A percentile compares a stretch with the other conserved stretches of the same genome.
phyloP scores from a whole-genome alignment of 441 rosid genomes.

The Populus hybrid region DNA sequence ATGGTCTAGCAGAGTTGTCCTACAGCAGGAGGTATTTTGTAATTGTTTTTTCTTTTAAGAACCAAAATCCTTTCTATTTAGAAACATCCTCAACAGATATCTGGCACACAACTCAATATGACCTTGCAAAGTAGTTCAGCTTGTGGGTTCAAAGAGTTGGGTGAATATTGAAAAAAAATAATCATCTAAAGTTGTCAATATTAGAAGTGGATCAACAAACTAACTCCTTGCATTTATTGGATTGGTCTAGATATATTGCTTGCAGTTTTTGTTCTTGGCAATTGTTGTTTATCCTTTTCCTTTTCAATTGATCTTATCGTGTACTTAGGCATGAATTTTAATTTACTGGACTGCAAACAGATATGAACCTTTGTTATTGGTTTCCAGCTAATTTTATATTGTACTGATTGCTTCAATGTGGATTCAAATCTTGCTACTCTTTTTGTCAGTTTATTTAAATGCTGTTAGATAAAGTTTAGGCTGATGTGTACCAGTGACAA shows the following conservation, averaged over 20 bases:
- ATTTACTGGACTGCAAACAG: neutral
- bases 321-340: neutral
- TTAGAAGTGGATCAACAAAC: neutral
- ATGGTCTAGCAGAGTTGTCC: neutral
- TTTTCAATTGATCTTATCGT: neutral
- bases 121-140: neutral
- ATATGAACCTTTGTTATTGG: neutral
- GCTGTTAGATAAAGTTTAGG: neutral
- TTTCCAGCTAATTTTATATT: neutral
- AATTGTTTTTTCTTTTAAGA: no score
- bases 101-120: neutral
- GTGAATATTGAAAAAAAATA: neutral
- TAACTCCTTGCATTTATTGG: neutral
- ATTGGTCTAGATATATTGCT: neutral
- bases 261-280: neutral
- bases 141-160: neutral
- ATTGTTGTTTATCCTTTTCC: neutral
- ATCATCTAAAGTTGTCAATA: neutral
- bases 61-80: neutral
- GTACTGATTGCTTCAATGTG: neutral
- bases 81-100: neutral
- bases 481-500: neutral
- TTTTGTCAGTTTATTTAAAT: neutral
- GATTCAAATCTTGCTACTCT: neutral
- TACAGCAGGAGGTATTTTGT: neutral